phyloP scores from a whole-genome alignment of 805 yeast genomes.

The Candida sithepensis region DNA sequence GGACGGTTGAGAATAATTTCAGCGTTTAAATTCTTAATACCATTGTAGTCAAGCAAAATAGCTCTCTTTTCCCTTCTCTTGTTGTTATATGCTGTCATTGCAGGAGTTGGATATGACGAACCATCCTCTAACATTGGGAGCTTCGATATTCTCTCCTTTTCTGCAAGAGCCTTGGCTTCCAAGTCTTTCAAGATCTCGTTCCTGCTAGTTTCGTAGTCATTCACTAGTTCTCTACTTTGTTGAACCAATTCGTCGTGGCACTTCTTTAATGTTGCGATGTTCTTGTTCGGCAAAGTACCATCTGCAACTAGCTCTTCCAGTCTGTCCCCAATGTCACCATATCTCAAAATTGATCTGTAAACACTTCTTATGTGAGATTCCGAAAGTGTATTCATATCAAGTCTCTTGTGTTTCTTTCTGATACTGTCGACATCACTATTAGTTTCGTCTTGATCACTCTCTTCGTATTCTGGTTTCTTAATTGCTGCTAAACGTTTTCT shows the following conservation, averaged over 20 bases:
- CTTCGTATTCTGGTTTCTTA: conserved; percentile 45
- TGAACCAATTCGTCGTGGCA: conserved; percentile 71
- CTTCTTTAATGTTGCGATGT: conserved; percentile 71
- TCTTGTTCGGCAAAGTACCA: conserved; percentile 82
- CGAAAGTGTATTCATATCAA: conserved; percentile 52
- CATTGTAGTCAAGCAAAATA: conserved; percentile 79
- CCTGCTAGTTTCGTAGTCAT: conserved; percentile 64
- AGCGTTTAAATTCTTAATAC: conserved; percentile 87
- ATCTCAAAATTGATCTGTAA: conserved; percentile 74
- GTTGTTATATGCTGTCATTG: conserved; percentile 35
- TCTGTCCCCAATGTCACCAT: conserved; percentile 71
- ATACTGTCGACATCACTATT: conserved; percentile 39
- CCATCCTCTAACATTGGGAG: conserved; percentile 28
- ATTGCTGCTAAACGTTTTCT: conserved; percentile 71
- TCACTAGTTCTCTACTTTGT: conserved; percentile 57
- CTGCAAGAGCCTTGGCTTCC: conserved; percentile 57
- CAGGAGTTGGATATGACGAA: conserved; percentile 28
- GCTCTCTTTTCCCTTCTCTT: conserved; percentile 87
- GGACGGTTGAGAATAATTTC: conserved; percentile 83
- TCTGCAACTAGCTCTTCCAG: conserved; percentile 89
- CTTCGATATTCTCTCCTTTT: conserved; percentile 38
- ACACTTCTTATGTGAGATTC: conserved; percentile 86
- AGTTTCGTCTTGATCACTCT: conserved; percentile 34
- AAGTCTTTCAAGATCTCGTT: conserved; percentile 49
- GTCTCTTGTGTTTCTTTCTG: conserved; percentile 34